Base-by-base conservation (phyloP, 1,139 yeast genomes). In the Scheffersomyces titani region DNA sequence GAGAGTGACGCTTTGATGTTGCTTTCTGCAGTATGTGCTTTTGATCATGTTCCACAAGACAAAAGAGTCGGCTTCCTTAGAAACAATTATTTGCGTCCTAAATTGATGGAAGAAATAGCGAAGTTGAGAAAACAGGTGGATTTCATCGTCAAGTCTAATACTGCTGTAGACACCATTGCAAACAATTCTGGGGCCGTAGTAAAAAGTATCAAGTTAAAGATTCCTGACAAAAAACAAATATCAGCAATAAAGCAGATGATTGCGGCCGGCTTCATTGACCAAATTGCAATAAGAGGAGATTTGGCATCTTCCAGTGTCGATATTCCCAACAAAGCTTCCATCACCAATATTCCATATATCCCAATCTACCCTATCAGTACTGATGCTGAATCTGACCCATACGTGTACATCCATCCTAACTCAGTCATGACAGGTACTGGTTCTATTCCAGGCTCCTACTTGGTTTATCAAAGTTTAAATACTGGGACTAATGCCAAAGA, bases 181-280 rank as follows among this genome's bases (percentile, higher is more conserved):
- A 55, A 53, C 44, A 78, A 80, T 0, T 73, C 77, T 3, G 74
- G 80, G 1, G 72, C 75, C 6, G 62, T 60, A 6, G 80, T 76
- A n/a, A 71, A 77, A 21, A 85, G 86, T 7, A 63, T 84, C 61
- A 88, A 86, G 65, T 75, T 92, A 36, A 84, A 81, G 0, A 85
- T 91, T 9, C 99, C 99, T 0, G 72, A 81, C 9, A 81, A 84
- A 52, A 70, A 74, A 18, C 99, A 96, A 74, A 70, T 92, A 11
- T 82, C 86, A 55, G 89, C 96, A 1, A 75, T 96, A 62, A 93
- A 92, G 67, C 99, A 96, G 71, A 93, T 96, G 87, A 78, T 94
- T 9, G 85, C 97, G 2, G 88, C 98, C 0, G 99, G 99, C 0
- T 96, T 91, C 65, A 80, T 94, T 52, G 99, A 96, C 70, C 97